phyloP scores from a whole-genome alignment of 2,329 filamentous ascomycete genomes.

The Pseudogymnoascus sp. region DNA sequence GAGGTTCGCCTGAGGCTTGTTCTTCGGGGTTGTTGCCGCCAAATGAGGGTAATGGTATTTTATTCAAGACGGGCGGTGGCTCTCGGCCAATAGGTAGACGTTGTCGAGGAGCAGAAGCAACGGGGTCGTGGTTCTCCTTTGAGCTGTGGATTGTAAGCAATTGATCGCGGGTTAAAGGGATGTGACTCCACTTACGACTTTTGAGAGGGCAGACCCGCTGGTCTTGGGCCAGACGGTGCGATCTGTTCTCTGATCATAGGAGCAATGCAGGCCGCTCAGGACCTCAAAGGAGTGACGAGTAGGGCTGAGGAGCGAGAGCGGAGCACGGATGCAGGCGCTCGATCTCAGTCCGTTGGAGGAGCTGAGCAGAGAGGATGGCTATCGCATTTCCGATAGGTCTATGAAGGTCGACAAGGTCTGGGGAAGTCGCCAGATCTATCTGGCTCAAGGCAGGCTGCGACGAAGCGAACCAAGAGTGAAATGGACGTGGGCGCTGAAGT shows the following conservation, averaged over 20 bases:
- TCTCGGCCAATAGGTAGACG: slow-evolving; percentile 21
- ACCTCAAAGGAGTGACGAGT: slow-evolving; percentile 2
- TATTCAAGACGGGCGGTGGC: slow-evolving; percentile 55
- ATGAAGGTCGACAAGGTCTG: neutral
- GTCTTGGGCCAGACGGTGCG: slow-evolving; percentile 51
- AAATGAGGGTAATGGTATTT: slow-evolving; percentile 56
- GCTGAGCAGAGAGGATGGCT: slow-evolving; percentile 9
- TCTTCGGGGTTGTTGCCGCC: slow-evolving; percentile 42
- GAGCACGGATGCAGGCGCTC: neutral
- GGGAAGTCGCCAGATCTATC: neutral
- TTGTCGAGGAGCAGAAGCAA: slow-evolving; percentile 15
- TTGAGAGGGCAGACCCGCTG: slow-evolving; percentile 48
- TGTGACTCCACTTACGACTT: slow-evolving; percentile 39
- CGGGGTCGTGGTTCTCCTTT: slow-evolving; percentile 23
- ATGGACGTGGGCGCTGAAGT: slow-evolving; percentile 1
- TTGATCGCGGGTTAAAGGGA: slow-evolving; percentile 12
- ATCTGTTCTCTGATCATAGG: slow-evolving; percentile 48
- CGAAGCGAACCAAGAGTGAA: neutral
- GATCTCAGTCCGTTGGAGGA: slow-evolving; percentile 13
- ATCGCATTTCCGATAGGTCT: slow-evolving; percentile 12
- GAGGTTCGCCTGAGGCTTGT: slow-evolving; percentile 45
- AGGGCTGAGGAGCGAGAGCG: neutral
- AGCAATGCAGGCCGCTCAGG: slow-evolving; percentile 12
- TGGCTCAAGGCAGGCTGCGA: slow-evolving; percentile 6
- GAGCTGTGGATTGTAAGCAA: slow-evolving; percentile 18